These are phyloP conservation scores for Colletotrichum sp. DNA, from an alignment of 2,329 filamentous ascomycete species.

Conservation along the genomic window DNA sequence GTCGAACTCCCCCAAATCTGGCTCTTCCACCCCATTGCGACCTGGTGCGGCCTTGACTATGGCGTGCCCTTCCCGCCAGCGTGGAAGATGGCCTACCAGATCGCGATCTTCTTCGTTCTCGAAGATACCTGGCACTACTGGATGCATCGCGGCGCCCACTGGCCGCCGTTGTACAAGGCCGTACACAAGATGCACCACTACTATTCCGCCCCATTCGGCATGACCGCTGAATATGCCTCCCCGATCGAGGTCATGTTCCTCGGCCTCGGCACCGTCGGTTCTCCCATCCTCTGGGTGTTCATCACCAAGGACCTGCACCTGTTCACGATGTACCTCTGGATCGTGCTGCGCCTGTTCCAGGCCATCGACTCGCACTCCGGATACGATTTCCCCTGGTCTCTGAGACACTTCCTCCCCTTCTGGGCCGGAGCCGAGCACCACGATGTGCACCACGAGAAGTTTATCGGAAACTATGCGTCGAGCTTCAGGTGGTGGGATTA, in stretches of 20 bases:
- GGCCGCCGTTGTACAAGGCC: slow-evolving; percentile 91
- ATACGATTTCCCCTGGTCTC: slow-evolving; percentile 97
- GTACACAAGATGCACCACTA: slow-evolving; percentile 99
- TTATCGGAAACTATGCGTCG: slow-evolving; percentile 97
- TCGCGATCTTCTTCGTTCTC: slow-evolving; percentile 91
- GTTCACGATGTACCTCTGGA: slow-evolving; percentile 98
- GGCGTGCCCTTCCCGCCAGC: slow-evolving; percentile 86
- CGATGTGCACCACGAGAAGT: slow-evolving; percentile 96
- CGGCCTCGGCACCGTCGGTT: slow-evolving; percentile 82
- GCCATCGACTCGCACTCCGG: slow-evolving; percentile 97
- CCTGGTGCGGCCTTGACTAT: slow-evolving; percentile 88
- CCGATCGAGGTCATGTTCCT: slow-evolving; percentile 97
- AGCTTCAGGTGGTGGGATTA: slow-evolving; percentile 99
- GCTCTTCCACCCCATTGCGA: slow-evolving; percentile 97
- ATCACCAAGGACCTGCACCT: slow-evolving; percentile 90
- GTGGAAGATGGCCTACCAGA: slow-evolving; percentile 88
- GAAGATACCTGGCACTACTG: slow-evolving; percentile 99
- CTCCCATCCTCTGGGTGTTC: slow-evolving; percentile 82
- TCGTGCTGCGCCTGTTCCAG: slow-evolving; percentile 90
- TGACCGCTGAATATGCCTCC: slow-evolving; percentile 96
- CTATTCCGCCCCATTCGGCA: slow-evolving; percentile 97
- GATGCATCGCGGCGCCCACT: slow-evolving; percentile 91
- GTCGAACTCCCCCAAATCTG: slow-evolving; percentile 98
- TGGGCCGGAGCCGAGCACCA: slow-evolving; percentile 98
- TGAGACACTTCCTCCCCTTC: slow-evolving; percentile 95